phyloP scores from a whole-genome alignment of 2,329 filamentous ascomycete genomes.

The Colletotrichum tropicicola region DNA sequence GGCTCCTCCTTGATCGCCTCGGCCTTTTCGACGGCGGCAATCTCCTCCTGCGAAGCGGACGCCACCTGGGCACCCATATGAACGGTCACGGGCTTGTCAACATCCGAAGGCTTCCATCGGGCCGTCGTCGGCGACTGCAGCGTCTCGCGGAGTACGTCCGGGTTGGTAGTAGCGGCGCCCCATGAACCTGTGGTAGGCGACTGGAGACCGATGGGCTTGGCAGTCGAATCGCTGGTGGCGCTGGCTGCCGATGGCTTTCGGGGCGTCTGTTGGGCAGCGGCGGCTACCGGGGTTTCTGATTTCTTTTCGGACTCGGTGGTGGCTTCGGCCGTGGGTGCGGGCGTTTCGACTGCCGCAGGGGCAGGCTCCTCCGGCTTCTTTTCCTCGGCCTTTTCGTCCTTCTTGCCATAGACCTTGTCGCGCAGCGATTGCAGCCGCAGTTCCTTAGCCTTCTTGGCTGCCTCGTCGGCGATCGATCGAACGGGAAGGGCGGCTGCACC shows the following conservation, averaged over 20 bases:
- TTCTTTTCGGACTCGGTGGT: constrained; percentile 24
- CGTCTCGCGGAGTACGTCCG: constrained; percentile 38
- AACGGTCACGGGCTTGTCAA: constrained; percentile 35
- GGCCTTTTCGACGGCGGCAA: constrained; percentile 48
- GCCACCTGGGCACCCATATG: constrained; percentile 43
- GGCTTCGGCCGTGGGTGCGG: no score
- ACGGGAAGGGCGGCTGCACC: constrained; percentile 51
- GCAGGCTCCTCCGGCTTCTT: constrained; percentile 27
- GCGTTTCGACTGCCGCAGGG: background rate
- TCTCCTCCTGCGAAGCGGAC: constrained; percentile 46
- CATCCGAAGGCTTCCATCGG: constrained; percentile 48
- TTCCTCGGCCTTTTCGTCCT: constrained; percentile 34
- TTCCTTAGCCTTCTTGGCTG: constrained; percentile 70
- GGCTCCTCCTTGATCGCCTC: constrained; percentile 51
- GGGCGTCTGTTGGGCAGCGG: constrained; percentile 15
- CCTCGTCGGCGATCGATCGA: constrained; percentile 70
- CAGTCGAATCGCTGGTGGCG: background rate
- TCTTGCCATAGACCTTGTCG: constrained; percentile 63
- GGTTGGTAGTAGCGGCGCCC: constrained; percentile 37
- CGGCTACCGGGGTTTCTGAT: background rate
- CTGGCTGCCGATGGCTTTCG: constrained; percentile 19
- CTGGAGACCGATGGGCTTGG: constrained; percentile 46
- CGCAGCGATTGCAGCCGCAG: constrained; percentile 61
- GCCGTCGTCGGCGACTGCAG: constrained; percentile 54
- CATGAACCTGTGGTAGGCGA: constrained; percentile 56